A percentile compares a stretch with the other conserved stretches of the same genome.
Evolutionary conservation across 2,329 filamentous ascomycete genomes (phyloP).

Genomic region (Fusarium decemcellulare): DNA sequence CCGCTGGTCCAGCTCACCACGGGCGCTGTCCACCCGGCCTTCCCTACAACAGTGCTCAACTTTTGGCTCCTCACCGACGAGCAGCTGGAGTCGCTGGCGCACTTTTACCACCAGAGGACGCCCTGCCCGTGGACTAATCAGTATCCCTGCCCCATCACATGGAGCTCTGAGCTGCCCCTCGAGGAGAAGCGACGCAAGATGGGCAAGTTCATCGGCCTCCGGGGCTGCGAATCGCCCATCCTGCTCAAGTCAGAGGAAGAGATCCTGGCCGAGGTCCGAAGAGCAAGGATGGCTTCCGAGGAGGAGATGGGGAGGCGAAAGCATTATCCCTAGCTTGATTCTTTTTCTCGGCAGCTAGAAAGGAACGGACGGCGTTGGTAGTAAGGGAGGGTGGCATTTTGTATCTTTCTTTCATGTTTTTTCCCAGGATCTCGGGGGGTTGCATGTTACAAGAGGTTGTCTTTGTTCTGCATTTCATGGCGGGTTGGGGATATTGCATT

Average conservation of each 20-base stretch:
- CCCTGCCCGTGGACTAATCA: slow-evolving; percentile 67
- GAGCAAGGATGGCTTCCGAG: slow-evolving; percentile 56
- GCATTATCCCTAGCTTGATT: slow-evolving; percentile 47
- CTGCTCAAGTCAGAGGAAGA: slow-evolving; percentile 62
- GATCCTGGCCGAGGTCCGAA: slow-evolving; percentile 60
- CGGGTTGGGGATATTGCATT: slow-evolving; percentile 31
- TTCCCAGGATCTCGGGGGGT: slow-evolving; percentile 8
- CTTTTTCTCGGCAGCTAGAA: not conserved
- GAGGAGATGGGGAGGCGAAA: slow-evolving; percentile 66
- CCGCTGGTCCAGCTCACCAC: slow-evolving; percentile 76
- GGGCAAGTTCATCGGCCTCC: slow-evolving; percentile 80
- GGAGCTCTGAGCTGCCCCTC: slow-evolving; percentile 66
- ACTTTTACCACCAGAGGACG: slow-evolving; percentile 80
- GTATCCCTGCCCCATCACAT: slow-evolving; percentile 79
- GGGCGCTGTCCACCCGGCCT: slow-evolving; percentile 74
- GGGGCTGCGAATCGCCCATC: slow-evolving; percentile 64
- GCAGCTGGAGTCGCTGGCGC: slow-evolving; percentile 78
- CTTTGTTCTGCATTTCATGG: slow-evolving; percentile 25
- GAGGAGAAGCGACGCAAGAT: slow-evolving; percentile 81
- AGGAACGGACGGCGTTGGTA: slow-evolving; percentile 13
- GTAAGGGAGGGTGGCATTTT: slow-evolving; percentile 4
- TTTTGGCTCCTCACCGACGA: slow-evolving; percentile 82
- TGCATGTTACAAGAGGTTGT: not conserved
- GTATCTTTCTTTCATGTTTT: slow-evolving; percentile 11
- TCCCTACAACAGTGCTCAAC: slow-evolving; percentile 76